Evolutionary conservation across 495 filamentous ascomycete species (phyloP).

Genomic region (Podospora tetraspora): DNA sequence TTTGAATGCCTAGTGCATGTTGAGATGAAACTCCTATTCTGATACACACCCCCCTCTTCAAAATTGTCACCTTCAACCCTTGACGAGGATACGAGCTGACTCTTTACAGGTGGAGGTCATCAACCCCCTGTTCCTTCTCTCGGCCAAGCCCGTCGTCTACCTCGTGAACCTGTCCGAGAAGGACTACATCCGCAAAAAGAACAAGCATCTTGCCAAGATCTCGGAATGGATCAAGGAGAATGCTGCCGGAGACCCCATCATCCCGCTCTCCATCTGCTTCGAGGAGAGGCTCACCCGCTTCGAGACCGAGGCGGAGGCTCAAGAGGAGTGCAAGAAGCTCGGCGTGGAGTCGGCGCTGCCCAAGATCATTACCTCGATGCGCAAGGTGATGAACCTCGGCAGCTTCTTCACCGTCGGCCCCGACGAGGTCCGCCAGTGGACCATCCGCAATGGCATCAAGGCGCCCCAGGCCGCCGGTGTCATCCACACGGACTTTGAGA

Average conservation of each 20-base stretch:
- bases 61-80: slow-evolving; percentile 25
- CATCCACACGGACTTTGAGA: slow-evolving; percentile 98
- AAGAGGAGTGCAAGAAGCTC: slow-evolving; percentile 83
- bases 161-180: slow-evolving; percentile 95
- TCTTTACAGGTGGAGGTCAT: slow-evolving; percentile 81
- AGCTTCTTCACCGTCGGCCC: slow-evolving; percentile 97
- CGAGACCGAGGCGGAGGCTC: slow-evolving; percentile 68
- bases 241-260: slow-evolving; percentile 78
- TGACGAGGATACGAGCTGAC: slow-evolving; percentile 27
- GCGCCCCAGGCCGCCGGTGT: slow-evolving; percentile 96
- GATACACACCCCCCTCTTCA: slow-evolving; percentile 35
- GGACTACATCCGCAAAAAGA: slow-evolving; percentile 98
- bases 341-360: slow-evolving; percentile 83
- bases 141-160: slow-evolving; percentile 95
- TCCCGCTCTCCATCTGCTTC: slow-evolving; percentile 86
- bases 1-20: slow-evolving; percentile 74
- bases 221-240: slow-evolving; percentile 90
- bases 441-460: slow-evolving; percentile 92
- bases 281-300: slow-evolving; percentile 86
- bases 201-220: slow-evolving; percentile 94
- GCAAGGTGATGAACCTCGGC: slow-evolving; percentile 77
- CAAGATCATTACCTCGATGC: slow-evolving; percentile 93
- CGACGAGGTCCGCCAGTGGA: slow-evolving; percentile 99
- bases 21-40: slow-evolving; percentile 71
- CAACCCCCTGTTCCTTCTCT: slow-evolving; percentile 91